Percentiles rank a stretch among this genome's conserved stretches.
Evolutionary conservation across 106 monocot species (phyloP).

Genomic region (Platanthera zijinensis): DNA sequence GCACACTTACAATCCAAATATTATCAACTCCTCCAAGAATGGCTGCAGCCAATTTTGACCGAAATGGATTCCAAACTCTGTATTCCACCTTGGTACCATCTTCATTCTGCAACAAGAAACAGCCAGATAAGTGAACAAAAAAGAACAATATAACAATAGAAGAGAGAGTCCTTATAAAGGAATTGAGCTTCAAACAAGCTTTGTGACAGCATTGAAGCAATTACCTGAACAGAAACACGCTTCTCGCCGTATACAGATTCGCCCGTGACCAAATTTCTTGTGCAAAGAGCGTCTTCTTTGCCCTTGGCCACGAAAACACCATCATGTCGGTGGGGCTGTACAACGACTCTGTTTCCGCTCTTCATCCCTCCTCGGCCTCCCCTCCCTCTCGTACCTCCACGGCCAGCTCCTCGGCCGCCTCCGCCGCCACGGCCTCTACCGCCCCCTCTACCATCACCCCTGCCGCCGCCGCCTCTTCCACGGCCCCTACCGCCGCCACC

Average conservation of each 20-base stretch:
- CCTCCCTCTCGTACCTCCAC: constrained; percentile 36
- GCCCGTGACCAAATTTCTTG: constrained; percentile 78
- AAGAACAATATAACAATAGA: neutral
- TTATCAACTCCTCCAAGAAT: constrained; percentile 92
- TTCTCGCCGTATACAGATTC: constrained; percentile 95
- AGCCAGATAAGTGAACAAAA: neutral
- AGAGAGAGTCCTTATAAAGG: too few species aligned
- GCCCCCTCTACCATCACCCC: too few species aligned
- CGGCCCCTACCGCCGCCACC: too few species aligned
- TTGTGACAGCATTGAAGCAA: neutral
- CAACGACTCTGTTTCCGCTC: constrained; percentile 83
- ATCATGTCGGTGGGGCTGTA: constrained; percentile 70
- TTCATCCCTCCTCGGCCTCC: constrained; percentile 89
- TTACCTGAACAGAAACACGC: constrained; percentile 85
- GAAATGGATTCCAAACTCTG: constrained; percentile 94
- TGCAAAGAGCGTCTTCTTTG: constrained; percentile 95
- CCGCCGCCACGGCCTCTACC: neutral
- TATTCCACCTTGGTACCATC: constrained; percentile 85
- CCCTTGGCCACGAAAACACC: constrained; percentile 91
- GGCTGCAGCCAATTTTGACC: constrained; percentile 90
- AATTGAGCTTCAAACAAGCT: too few species aligned
- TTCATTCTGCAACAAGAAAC: constrained; percentile 53
- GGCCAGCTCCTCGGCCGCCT: constrained; percentile 8
- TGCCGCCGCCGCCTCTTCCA: too few species aligned
- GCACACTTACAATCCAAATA: constrained; percentile 72